A percentile compares a stretch with the other conserved stretches of the same genome.
Conservation (phyloP, 2,329 filamentous ascomycete genomes). For the Allantophomopsis cytisporea region DNA sequence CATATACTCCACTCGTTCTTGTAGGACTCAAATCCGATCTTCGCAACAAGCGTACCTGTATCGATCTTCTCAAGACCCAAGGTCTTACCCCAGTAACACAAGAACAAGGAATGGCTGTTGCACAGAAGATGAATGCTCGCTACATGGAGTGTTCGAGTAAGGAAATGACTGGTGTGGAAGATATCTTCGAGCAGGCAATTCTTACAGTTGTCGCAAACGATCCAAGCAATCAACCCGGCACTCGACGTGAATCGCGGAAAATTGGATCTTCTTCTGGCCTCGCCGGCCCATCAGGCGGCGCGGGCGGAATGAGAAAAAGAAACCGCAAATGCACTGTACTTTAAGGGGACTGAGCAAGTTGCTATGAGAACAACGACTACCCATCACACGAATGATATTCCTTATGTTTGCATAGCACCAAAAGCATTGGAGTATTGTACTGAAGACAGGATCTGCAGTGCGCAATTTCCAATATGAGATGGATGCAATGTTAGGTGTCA, state of each 20-base stretch:
- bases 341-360: conserved; percentile 26
- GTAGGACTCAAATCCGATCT: conserved; percentile 96
- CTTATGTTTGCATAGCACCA: too few species aligned
- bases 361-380: background rate
- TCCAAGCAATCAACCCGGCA: conserved; percentile 32
- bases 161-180: conserved; percentile 90
- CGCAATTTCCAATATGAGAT: too few species aligned
- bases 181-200: conserved; percentile 89
- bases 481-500: conserved; percentile 1
- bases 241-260: conserved; percentile 7
- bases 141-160: conserved; percentile 99
- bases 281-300: conserved; percentile 18
- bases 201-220: conserved; percentile 79
- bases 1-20: conserved; percentile 89
- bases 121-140: conserved; percentile 82
- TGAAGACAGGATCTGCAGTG: too few species aligned
- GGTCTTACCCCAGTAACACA: conserved; percentile 88
- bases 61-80: conserved; percentile 97
- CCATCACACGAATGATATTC: too few species aligned
- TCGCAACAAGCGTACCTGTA: conserved; percentile 88
- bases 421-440: too few species aligned
- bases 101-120: conserved; percentile 78
- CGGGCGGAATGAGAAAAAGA: conserved; percentile 55
- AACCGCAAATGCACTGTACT: conserved; percentile 74
- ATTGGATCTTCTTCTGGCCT: conserved; percentile 2